These are phyloP conservation scores for Colletotrichum horii DNA, from an alignment of 2,329 filamentous ascomycete species.

Conservation along the genomic window DNA sequence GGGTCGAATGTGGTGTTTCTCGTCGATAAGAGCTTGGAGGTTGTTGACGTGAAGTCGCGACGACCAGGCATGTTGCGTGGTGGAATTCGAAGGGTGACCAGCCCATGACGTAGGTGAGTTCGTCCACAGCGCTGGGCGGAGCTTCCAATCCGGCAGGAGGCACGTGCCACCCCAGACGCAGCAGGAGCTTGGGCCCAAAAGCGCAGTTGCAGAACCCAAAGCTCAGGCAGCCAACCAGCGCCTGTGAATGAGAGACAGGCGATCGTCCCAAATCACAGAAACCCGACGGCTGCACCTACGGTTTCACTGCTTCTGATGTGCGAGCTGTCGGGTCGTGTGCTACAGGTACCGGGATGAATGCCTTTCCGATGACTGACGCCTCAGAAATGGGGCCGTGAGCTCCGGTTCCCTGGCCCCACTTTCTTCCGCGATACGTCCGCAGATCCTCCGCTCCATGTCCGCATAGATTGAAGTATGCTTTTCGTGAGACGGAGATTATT, in stretches of 20 bases:
- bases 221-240: background rate
- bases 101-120: slow-evolving; percentile 2
- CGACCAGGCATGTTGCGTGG: background rate
- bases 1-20: background rate
- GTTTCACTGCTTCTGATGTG: background rate
- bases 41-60: background rate
- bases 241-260: background rate
- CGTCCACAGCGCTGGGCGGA: background rate
- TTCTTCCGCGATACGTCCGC: background rate
- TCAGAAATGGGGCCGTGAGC: background rate
- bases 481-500: background rate
- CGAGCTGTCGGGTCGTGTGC: background rate
- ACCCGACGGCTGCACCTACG: background rate
- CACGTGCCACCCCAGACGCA: background rate
- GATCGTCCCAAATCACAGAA: background rate
- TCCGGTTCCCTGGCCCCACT: background rate
- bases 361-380: background rate
- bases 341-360: background rate
- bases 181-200: background rate
- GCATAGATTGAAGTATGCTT: background rate
- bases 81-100: background rate
- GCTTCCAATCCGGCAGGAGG: background rate
- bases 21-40: background rate
- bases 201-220: background rate
- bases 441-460: background rate